Evolutionary conservation across 805 yeast species (phyloP), one percentile per base, ranked within the genome.

Genomic region (Saccharomycopsis synnaedendra): DNA sequence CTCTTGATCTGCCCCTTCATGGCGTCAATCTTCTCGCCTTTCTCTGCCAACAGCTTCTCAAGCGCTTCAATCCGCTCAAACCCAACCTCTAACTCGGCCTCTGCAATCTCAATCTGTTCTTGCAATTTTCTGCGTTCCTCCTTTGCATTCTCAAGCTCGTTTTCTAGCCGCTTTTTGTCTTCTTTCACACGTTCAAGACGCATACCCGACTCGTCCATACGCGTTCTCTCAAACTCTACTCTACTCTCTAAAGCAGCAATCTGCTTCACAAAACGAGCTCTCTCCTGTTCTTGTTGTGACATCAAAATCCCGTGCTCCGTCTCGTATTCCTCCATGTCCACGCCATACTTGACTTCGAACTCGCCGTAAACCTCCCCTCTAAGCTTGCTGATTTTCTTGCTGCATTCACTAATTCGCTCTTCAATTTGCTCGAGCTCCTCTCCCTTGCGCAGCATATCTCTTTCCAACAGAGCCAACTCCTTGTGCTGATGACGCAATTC

Each of bases 251-350:
- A 62, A 5, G 76, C 72, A 10, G 80, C 63, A 11, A 82, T 72
- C 47, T 84, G 83, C 50, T 78, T 78, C 39, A 75, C 66, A 49
- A 75, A 74, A 53, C 78, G 78, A 1, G 83, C 70, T 41, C 79
- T 67, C 57, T 82, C 86, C 50, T 75, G 77, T 1, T 80, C 69
- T 45, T 76, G 75, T 33, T 69, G 69, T 57, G 84, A 68, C 44
- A 75, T 57, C 3, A 73, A 63, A 4, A 75, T 66, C 4, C 90
- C 89, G 47, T 81, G 84, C 8, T 75, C 67, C 41, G 66, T 67
- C 60, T 88, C 96, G 59, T 83, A 88, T 34, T 82, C 87, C 42
- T 71, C 68, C 38, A 87, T 76, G 52, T 64, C 60, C 55, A 86
- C 76, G 0, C 78, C 77, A 45, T 80, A 64, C 48, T 63, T 67